Evolutionary conservation across 768 basidiomycete genomes (phyloP), one percentile per base, ranked within the genome.

Genomic region (Ramaria sp.): DNA sequence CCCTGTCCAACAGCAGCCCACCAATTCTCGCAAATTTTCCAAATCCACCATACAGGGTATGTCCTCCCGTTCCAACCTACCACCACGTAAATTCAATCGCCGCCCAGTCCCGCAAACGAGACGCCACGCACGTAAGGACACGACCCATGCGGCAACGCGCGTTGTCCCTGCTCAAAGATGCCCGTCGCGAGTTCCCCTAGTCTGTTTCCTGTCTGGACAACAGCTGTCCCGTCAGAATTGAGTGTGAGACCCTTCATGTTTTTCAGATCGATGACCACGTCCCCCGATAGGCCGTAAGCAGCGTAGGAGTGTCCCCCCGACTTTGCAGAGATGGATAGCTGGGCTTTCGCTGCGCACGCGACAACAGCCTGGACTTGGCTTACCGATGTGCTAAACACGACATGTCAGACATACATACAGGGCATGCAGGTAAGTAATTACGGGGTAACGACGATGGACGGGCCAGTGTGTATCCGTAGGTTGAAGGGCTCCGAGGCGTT

Each of bases 61-160:
- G 78, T 5, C 78, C 78, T 15, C 80, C 79, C 52, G 78, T 75
- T 1, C 78, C 80, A 49, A 57, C 47, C 55, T 57, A 24, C 9
- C 10, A 37, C 9, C 27, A 15, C n/a, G n/a, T 4, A 22, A 13
- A 37, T 37, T 37, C 34, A 37, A 13, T 37, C 2, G 12, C 1
- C 13, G 20, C 48, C 22, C 17, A 22, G 9, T 37, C 73, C 52
- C 75, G 72, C 11, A 19, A 52, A 12, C n/a, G 54, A 41, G 30
- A 53, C 27, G 57, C 5, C 59, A 61, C 65, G 61, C 20, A 69
- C 67, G 34, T 59, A 65, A 3, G 77, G 70, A 59, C 80, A 82
- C 1, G 73, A 75, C 0, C 81, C 80, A 59, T 81, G 80, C 10
- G 78, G 75, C 7, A 82, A 45, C 0, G 74, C 80, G 22, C 65